A percentile compares a stretch with the other conserved stretches of the same genome.
phyloP scores from a whole-genome alignment of 2,329 filamentous ascomycete genomes.

The Tympanopsis confertula region DNA sequence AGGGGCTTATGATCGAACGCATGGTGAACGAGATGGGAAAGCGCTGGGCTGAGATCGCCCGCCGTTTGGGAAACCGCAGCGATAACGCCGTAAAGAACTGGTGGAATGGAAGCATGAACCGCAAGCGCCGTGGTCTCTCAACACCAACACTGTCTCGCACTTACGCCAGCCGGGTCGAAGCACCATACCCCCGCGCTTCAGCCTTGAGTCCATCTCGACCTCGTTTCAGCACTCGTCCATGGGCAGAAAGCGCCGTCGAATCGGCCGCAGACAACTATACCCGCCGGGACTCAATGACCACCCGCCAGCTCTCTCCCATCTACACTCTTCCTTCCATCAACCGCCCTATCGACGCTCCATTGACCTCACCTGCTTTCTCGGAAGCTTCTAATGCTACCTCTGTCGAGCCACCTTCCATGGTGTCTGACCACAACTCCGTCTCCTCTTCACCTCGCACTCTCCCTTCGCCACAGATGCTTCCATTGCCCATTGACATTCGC shows the following conservation, averaged over 20 bases:
- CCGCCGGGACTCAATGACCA: constrained; percentile 9
- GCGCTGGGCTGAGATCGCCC: constrained; percentile 57
- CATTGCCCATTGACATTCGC: constrained; percentile 18
- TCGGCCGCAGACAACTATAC: constrained; percentile 4
- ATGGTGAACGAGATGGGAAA: constrained; percentile 57
- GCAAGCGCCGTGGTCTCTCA: constrained; percentile 27
- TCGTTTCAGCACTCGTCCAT: constrained; percentile 3
- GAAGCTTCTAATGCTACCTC: constrained; percentile 33
- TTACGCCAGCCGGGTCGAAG: constrained; percentile 18
- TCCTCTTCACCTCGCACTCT: constrained; percentile 29
- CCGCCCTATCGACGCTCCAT: constrained; percentile 33
- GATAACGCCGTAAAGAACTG: constrained; percentile 63
- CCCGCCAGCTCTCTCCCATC: constrained; percentile 3
- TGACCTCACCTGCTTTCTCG: constrained; percentile 47
- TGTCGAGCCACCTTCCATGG: constrained; percentile 44
- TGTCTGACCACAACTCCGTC: constrained; percentile 41
- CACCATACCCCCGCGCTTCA: constrained; percentile 1
- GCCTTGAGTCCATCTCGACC: neutral
- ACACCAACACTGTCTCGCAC: constrained; percentile 11
- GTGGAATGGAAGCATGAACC: constrained; percentile 61
- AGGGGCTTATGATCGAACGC: constrained; percentile 46
- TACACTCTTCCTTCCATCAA: constrained; percentile 16
- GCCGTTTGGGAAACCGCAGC: constrained; percentile 50
- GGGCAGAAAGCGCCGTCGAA: no score
- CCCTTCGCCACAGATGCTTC: constrained; percentile 10